Percentiles rank a stretch among this genome's conserved stretches.
Conservation (phyloP, 148 eudicot genomes). For the Euryodendron excelsum region DNA sequence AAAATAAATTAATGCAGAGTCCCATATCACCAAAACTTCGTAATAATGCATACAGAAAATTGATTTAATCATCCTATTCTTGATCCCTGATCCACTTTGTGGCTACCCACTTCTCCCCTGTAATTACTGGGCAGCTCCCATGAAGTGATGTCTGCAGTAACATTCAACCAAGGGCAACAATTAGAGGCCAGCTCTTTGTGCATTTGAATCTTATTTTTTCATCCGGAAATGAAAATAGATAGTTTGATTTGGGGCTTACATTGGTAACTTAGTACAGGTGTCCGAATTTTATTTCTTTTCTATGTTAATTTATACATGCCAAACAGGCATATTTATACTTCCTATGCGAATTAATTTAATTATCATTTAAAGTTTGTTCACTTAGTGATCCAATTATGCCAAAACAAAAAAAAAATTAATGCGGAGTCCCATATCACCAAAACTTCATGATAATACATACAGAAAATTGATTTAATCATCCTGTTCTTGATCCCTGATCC, state of each 20-base stretch:
- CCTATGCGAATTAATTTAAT: not conserved
- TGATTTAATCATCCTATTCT: constrained; percentile 39
- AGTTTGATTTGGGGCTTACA: not conserved
- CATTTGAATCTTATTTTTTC: not conserved
- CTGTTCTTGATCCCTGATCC: constrained; percentile 68
- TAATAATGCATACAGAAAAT: not conserved
- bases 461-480: constrained; percentile 26
- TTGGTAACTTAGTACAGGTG: not conserved
- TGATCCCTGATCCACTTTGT: constrained; percentile 77
- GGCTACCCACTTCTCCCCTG: constrained; percentile 92
- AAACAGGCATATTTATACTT: not conserved
- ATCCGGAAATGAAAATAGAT: not conserved
- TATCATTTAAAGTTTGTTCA: too few species aligned
- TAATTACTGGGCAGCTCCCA: constrained; percentile 80
- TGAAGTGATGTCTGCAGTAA: constrained; percentile 64
- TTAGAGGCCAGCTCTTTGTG: too few species aligned
- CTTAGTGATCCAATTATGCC: not conserved
- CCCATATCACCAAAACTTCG: not conserved
- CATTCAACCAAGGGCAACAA: not conserved
- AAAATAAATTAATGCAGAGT: not conserved
- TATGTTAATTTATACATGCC: not conserved
- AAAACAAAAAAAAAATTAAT: not conserved
- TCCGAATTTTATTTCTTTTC: not conserved
- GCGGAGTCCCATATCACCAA: not conserved
- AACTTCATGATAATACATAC: not conserved